Evolutionary conservation across 768 basidiomycete species (phyloP), one percentile per base, ranked within the genome.

Genomic region (Pisolithus albus): DNA sequence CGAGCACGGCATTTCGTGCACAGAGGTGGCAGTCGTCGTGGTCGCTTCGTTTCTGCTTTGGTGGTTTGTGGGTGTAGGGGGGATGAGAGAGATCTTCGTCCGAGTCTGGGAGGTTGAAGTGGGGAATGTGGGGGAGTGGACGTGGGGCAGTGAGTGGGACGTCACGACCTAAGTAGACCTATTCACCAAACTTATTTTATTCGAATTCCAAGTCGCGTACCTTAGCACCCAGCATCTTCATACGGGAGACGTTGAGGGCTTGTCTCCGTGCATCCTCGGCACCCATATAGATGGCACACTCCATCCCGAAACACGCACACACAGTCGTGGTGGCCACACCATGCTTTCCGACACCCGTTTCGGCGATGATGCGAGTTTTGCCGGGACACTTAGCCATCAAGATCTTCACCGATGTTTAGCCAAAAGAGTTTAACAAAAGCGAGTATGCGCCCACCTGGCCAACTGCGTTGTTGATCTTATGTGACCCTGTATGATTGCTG

Each of bases 301-400:
- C 84, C 76, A 98, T 66, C 6, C 91, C 93, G 60, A 98, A 99
- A 60, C 89, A 88, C 21, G 96, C 96, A 59, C 96, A 98, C 19
- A 92, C 96, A 5, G 95, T 99, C 1, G 96, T 96, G 43, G 96
- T 98, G 19, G 96, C 96, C 28, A 99, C 96, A 66, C 96, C 96
- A 67, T 99, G 96, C 67, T 98, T 95, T 15, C 96, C 96, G 1
- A 96, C 96, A 55, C 96, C 96, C 1, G 96, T 98, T 75, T 99
- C 96, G 30, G 96, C 95, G 58, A 98, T 98, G 62, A 99, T 98
- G 49, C 94, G 82, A 37, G 78, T 96, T 74, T 99, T 99, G 18
- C 96, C 95, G 52, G 98, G 73, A 41, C 95, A 82, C 43, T 81
- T 80, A n/a, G 96, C 96, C 24, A 99, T 81, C 16, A 99, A 75